Evolutionary conservation across 2,329 filamentous ascomycete species (phyloP), one percentile per base, ranked within the genome.

Genomic region (Botryosphaeria dothidea): DNA sequence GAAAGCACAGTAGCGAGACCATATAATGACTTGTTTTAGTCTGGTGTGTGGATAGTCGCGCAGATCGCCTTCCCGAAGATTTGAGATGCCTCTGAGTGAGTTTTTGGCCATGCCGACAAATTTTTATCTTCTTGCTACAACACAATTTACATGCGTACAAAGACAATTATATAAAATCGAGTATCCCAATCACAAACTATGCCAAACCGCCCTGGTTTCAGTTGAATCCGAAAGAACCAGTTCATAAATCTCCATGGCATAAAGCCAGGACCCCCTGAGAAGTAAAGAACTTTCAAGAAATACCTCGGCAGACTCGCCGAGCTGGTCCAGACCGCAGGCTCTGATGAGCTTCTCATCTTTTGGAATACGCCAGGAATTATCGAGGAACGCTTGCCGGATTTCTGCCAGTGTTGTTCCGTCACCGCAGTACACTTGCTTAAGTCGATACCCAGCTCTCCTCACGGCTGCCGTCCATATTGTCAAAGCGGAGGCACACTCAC

Each of bases 401-500:
- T 58, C 17, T 21, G 19, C 38, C n/a, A 58, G 21, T 21, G 54
- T n/a, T 23, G 8, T 58, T 3, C 54, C 38, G 17, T 31, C 38
- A 2, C 4, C n/a, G 38, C 23, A 23, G 13, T 23, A 8, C 4
- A 43, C 38, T n/a, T 57, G 34, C 1, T 15, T 15, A n/a, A 43
- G 17, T 19, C 23, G 21, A 17, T 29, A 29, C 0, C 52, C 52
- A 6, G 52, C 36, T 15, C n/a, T 41, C 6, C n/a, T 13, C 1
- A 57, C 23, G 5, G 36, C 13, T 1, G 23, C 34, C 15, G 7
- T 29, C 52, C 36, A 57, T 25, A 19, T 15, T n/a, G n/a, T n/a
- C n/a, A 13, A 4, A 27, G 5, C 2, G 6, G 0, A n/a, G 2
- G 17, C 17, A 3, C 3, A 3, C 1, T 34, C 1, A 2, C 21